phyloP scores from a whole-genome alignment of 2,329 filamentous ascomycete species.

The Penicillium sp. region DNA sequence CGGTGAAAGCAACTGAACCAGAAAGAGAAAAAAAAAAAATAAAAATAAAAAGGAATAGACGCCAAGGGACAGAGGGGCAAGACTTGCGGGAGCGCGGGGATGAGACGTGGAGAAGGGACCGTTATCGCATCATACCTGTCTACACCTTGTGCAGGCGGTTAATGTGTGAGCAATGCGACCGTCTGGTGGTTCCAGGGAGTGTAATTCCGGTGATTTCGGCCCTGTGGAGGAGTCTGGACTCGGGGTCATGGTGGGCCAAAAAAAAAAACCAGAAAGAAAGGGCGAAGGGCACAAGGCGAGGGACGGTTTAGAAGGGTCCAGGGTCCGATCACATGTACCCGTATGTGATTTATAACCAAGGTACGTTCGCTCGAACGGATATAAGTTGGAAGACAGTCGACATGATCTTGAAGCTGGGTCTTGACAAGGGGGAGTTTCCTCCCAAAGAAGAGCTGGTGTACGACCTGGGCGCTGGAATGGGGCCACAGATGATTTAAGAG shows the following conservation, averaged over 20 bases:
- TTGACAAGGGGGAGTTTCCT: conserved; percentile 2
- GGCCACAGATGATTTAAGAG: not conserved
- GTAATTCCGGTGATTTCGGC: conserved; percentile 27
- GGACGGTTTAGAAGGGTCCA: conserved; percentile 5
- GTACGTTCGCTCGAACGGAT: conserved; percentile 10
- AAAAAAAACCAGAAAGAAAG: not conserved
- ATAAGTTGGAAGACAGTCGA: conserved; percentile 15
- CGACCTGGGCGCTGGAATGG: not conserved
- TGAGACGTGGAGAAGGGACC: conserved; percentile 5
- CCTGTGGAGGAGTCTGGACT: conserved; percentile 15
- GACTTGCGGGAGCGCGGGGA: not conserved
- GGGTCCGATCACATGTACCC: conserved; percentile 17
- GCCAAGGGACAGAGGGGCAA: not conserved
- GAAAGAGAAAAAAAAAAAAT: not conserved
- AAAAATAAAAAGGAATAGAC: not conserved
- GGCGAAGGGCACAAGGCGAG: conserved; percentile 1
- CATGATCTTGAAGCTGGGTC: conserved; percentile 18
- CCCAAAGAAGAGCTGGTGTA: not conserved
- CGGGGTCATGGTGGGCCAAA: conserved; percentile 25
- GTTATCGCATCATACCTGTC: conserved; percentile 43
- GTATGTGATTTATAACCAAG: conserved; percentile 9
- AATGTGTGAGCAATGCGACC: conserved; percentile 48
- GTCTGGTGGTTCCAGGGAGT: conserved; percentile 31
- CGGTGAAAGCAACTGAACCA: not conserved
- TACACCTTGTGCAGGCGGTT: conserved; percentile 51